These are phyloP conservation scores for Symbiodinium natans DNA, from an alignment of 73 alveolate genomes.

Conservation along the genomic window DNA sequence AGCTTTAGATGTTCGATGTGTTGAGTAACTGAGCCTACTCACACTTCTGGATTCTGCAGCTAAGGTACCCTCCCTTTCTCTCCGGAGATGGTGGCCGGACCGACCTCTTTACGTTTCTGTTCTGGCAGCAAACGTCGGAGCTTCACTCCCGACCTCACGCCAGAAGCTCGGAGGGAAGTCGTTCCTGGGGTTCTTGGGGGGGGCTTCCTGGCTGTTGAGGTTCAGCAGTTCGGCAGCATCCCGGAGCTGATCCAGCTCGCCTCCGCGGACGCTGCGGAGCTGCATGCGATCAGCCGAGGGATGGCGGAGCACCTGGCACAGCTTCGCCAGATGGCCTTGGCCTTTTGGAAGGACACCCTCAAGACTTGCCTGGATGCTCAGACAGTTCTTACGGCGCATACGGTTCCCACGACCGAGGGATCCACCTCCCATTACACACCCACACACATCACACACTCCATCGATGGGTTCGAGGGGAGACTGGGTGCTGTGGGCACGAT, in stretches of 20 bases:
- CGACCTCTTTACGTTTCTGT: conserved; percentile 26
- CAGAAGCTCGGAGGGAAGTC: not conserved
- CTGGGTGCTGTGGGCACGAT: not conserved
- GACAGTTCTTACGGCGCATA: not conserved
- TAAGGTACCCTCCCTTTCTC: conserved; percentile 53
- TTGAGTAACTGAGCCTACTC: too few relatives aligned
- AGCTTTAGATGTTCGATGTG: too few relatives aligned
- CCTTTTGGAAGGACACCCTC: conserved; percentile 14
- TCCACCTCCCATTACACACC: too few relatives aligned
- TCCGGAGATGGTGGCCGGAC: not conserved
- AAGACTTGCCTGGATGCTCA: not conserved
- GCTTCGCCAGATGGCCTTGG: conserved; percentile 20
- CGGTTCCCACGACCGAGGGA: too few relatives aligned
- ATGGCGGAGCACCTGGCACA: conserved; percentile 28
- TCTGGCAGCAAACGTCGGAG: conserved; percentile 84
- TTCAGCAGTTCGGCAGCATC: conserved; percentile 76
- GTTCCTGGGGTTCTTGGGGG: not conserved
- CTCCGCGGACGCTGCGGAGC: conserved; percentile 14
- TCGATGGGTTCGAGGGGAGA: too few relatives aligned
- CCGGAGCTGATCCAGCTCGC: conserved; percentile 44
- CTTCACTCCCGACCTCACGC: conserved; percentile 53
- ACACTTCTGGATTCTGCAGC: too few relatives aligned
- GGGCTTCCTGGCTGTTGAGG: not conserved
- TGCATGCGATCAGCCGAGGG: conserved; percentile 40
- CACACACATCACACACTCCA: too few relatives aligned